Base-by-base conservation (phyloP, 495 filamentous ascomycete genomes). In the Hypoxylon fragiforme region DNA sequence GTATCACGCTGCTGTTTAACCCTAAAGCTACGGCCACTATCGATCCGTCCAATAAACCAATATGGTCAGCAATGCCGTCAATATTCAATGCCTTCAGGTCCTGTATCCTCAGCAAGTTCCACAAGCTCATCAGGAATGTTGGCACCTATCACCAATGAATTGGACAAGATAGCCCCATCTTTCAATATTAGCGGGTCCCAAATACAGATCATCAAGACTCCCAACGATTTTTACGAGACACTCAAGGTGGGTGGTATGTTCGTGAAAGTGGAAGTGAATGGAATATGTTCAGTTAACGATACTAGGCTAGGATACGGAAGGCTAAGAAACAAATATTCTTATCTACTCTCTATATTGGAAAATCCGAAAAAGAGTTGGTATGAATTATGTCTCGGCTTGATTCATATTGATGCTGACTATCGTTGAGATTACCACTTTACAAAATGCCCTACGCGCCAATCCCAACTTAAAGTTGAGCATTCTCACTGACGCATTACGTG, bases 321-420 rank as follows among this genome's bases (percentile, higher is more conserved):
- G 94, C 94, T 2, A 81, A 87, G 62, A 72, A 74, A 39, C 81
- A 90, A 54, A 86, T 99, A 62, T 99, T 91, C 68, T 75, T 99
- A 42, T 95, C 90, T 14, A 97, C 94, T 0, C 76, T 99, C 22
- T 99, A 99, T 65, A 91, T 99, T 63, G 94, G 94, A 56, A 95
- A 92, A 72, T 86, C 88, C 1, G 94, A 99, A 72, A 78, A 90
- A 73, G 95, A 97, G 51, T 74, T 99, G 64, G 85, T 87, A 77
- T 12, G 71, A 28, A 4, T 4, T 9, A 4, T 9, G 57, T 3
- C 16, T 16, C 3, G 7, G 16, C 7, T 0, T 1, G 11, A 16
- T 4, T 13, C 15, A 32, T n/a, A 21, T 20, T 3, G 18, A 21
- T 34, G 8, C 43, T 62, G 19, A 62, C 49, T 34, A 14, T 3